Evolutionary conservation across 352 stramenopile species (phyloP).

Genomic region (Phytophthora multivora): DNA sequence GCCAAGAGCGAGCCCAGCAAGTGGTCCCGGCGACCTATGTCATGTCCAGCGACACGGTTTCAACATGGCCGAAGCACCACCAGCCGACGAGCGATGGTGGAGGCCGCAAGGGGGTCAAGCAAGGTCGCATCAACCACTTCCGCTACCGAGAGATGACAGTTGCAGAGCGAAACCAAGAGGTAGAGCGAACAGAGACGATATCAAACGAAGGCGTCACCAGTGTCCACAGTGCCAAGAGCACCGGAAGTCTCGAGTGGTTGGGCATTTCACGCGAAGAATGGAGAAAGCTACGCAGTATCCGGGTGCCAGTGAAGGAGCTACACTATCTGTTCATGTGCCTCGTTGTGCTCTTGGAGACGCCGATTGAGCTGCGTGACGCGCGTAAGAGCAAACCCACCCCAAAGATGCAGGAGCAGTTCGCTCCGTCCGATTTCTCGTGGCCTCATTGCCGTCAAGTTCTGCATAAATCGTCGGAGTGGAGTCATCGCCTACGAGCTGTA

Average conservation of each 20-base stretch:
- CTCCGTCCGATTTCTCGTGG: constrained; percentile 66
- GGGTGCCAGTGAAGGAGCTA: constrained; percentile 68
- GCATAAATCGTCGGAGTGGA: constrained; percentile 55
- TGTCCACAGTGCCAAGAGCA: constrained; percentile 21
- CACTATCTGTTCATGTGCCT: constrained; percentile 85
- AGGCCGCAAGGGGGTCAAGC: constrained; percentile 51
- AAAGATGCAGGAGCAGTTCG: constrained; percentile 60
- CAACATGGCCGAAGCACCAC: constrained; percentile 63
- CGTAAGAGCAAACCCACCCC: constrained; percentile 41
- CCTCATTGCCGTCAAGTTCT: constrained; percentile 60
- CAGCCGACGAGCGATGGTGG: constrained; percentile 59
- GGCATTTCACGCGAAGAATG: constrained; percentile 73
- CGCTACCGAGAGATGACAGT: constrained; percentile 32
- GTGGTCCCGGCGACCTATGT: constrained; percentile 40
- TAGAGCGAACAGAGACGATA: constrained; percentile 4
- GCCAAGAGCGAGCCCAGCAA: constrained; percentile 29
- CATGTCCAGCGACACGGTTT: constrained; percentile 63
- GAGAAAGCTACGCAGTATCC: constrained; percentile 64
- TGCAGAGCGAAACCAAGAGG: constrained; percentile 37
- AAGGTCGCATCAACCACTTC: constrained; percentile 77
- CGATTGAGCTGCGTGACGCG: constrained; percentile 38
- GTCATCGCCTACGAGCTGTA: constrained; percentile 43
- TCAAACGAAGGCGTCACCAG: constrained; percentile 21
- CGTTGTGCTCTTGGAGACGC: constrained; percentile 65
- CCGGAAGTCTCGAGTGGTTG: constrained; percentile 60